phyloP scores from a whole-genome alignment of 2,329 filamentous ascomycete genomes.

The Coniochaeta pulveracea region DNA sequence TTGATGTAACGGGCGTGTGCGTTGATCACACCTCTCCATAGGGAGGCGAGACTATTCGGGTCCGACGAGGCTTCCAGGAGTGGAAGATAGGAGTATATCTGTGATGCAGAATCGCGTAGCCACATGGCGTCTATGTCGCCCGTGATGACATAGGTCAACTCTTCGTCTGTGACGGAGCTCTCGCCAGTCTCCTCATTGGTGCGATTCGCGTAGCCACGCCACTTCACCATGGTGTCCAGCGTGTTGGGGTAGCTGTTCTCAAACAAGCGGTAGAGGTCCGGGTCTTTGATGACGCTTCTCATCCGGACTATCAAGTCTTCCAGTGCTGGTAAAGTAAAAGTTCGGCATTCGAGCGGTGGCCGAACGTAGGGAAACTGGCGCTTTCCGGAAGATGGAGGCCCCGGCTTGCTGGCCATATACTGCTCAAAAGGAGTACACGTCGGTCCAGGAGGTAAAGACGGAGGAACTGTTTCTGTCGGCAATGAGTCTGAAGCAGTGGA shows the following conservation, averaged over 20 bases:
- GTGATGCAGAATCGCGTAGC: conserved; percentile 73
- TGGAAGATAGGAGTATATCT: conserved; percentile 57
- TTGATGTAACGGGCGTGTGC: conserved; percentile 58
- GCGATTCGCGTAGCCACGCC: conserved; percentile 50
- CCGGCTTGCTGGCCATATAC: conserved; percentile 13
- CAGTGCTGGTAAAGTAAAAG: conserved; percentile 56
- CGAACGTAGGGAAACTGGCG: conserved; percentile 27
- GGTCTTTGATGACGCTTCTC: conserved; percentile 28
- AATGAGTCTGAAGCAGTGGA: neutral
- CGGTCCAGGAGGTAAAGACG: too few relatives aligned
- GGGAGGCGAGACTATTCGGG: conserved; percentile 48
- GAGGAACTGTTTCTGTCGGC: neutral
- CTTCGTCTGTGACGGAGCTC: conserved; percentile 30
- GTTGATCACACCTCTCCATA: conserved; percentile 63
- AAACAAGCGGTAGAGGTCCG: conserved; percentile 67
- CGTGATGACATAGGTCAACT: conserved; percentile 70
- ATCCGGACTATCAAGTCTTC: conserved; percentile 50
- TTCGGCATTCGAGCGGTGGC: conserved; percentile 56
- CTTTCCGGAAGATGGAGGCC: conserved; percentile 16
- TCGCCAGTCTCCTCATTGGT: conserved; percentile 19
- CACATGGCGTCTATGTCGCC: conserved; percentile 83
- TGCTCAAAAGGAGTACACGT: conserved; percentile 13
- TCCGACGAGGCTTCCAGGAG: conserved; percentile 43
- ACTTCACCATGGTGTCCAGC: conserved; percentile 69
- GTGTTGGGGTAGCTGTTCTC: conserved; percentile 79